These are phyloP conservation scores for Lactarius sanguifluus DNA, from an alignment of 768 basidiomycete species.

Conservation along the genomic window DNA sequence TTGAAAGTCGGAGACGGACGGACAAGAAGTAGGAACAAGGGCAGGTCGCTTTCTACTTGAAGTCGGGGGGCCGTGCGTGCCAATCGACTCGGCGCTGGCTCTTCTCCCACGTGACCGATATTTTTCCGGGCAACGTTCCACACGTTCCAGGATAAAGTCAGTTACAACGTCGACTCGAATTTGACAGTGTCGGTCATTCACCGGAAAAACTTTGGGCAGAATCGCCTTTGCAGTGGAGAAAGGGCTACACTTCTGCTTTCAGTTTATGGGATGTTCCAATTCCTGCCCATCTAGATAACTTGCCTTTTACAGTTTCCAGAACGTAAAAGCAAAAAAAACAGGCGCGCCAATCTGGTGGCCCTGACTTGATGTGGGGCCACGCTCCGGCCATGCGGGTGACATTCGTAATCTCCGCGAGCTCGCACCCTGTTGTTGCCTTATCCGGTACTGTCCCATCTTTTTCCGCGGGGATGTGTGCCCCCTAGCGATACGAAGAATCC, in stretches of 20 bases:
- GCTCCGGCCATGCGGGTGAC: conserved; percentile 23
- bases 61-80: conserved; percentile 1
- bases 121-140: conserved; percentile 18
- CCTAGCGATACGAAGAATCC: background rate
- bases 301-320: conserved; percentile 14
- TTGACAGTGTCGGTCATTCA: background rate
- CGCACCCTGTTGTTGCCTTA: conserved; percentile 7
- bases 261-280: conserved; percentile 8
- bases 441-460: background rate
- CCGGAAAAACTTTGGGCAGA: conserved; percentile 10
- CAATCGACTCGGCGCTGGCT: background rate
- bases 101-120: conserved; percentile 13
- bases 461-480: conserved; percentile 19
- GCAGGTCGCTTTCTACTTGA: background rate
- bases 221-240: background rate
- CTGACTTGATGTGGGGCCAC: conserved; percentile 14
- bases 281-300: conserved; percentile 5
- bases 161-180: background rate
- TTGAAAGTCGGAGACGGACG: background rate
- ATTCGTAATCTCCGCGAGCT: conserved; percentile 29
- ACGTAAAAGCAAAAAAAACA: background rate
- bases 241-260: background rate
- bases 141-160: conserved; percentile 2
- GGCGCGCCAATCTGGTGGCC: conserved; percentile 7
- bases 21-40: conserved; percentile 3